phyloP scores from a whole-genome alignment of 2,329 filamentous ascomycete genomes.

The Madurella fahalii region DNA sequence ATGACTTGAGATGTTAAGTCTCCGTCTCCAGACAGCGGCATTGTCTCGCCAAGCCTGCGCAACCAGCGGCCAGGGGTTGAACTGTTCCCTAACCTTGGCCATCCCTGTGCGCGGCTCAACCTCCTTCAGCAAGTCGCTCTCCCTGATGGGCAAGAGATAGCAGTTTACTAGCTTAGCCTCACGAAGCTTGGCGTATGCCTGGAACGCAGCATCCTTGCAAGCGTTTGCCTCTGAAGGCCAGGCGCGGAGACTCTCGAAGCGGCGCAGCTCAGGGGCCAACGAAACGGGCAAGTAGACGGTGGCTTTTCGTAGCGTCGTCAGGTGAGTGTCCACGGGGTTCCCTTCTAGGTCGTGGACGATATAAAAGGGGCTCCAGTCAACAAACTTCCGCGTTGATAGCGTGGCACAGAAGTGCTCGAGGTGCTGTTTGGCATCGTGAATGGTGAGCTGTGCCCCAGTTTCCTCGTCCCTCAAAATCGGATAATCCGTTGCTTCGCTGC shows the following conservation, averaged over 20 bases:
- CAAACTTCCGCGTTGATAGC: constrained; percentile 54
- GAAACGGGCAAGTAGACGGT: constrained; percentile 67
- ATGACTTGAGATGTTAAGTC: constrained; percentile 34
- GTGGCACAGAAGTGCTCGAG: constrained; percentile 76
- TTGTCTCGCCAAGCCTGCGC: constrained; percentile 41
- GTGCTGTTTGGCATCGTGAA: constrained; percentile 70
- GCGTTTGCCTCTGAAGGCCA: constrained; percentile 73
- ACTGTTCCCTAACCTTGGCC: constrained; percentile 34
- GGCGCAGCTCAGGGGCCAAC: constrained; percentile 59
- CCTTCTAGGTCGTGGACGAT: constrained; percentile 42
- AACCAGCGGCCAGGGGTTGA: constrained; percentile 46
- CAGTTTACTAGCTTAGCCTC: constrained; percentile 69
- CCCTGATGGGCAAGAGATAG: constrained; percentile 63
- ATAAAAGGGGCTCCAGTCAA: constrained; percentile 66
- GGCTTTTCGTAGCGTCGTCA: constrained; percentile 42
- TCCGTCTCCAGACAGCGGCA: constrained; percentile 28
- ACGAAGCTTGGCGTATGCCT: constrained; percentile 70
- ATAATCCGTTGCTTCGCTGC: constrained; percentile 32
- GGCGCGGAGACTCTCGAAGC: constrained; percentile 42
- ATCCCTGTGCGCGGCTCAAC: constrained; percentile 37
- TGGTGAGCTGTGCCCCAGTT: constrained; percentile 60
- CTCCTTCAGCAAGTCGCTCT: constrained; percentile 37
- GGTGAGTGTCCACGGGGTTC: constrained; percentile 18
- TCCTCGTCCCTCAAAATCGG: constrained; percentile 35
- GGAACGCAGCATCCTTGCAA: constrained; percentile 76